Evolutionary conservation across 2,329 filamentous ascomycete species (phyloP), one percentile per base, ranked within the genome.

Genomic region (Pestalotiopsis sp.): DNA sequence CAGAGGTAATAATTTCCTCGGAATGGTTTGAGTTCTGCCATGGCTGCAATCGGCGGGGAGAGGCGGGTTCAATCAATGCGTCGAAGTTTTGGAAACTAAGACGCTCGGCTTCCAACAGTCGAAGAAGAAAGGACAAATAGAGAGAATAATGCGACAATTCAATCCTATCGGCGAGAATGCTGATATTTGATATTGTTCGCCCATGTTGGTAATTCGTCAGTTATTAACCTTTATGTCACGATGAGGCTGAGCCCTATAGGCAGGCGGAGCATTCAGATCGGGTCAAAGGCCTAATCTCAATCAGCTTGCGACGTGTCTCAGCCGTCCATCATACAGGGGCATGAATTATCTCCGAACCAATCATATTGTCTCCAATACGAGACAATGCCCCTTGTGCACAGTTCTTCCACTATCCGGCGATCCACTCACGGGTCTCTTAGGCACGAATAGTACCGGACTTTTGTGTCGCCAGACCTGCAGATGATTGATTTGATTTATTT

Each of bases 1-100:
- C 78, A 80, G 12, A 82, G 75, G 69, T 79, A 82, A 66, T 78
- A 79, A 20, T 71, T 74, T 4, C 70, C 71, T 67, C 76, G 75
- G 6, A 31, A 38, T 5, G 58, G 58, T 25, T 61, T 61, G 6
- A 61, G 31, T 25, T 31, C 27, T 4, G 58, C 58, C 58, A 61
- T 61, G 12, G 2, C 39, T 45, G 12, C 4, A 13, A 5, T 45
- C 14, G 14, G 39, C 39, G 39, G 39, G 12, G 12, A 17, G 12
- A 45, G 12, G 12, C 39, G 39, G 0, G 3, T 45, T 17, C 4
- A 45, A 45, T 13, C 14, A 45, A 17, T 45, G 12, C 12, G 14
- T 13, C 14, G 14, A 17, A 17, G 1, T 45, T 45, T 45, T 45
- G 39, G 12, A 17, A 17, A 12, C 12, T 4, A 12, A 17, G 14